phyloP scores from a whole-genome alignment of 2,329 filamentous ascomycete genomes.

The Colletotrichum aenigma region DNA sequence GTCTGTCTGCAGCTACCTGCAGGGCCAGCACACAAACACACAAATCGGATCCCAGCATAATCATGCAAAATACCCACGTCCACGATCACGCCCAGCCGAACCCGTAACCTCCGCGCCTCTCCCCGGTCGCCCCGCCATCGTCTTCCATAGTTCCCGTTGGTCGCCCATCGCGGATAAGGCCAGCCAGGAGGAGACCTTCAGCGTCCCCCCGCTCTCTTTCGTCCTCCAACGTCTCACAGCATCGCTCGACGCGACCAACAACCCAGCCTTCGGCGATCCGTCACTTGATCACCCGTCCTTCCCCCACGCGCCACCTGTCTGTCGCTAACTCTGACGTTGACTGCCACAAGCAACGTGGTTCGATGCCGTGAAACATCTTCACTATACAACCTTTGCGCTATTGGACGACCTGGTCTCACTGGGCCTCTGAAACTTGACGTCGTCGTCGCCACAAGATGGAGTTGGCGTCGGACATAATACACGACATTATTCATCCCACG shows the following conservation, averaged over 20 bases:
- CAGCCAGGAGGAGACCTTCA: background rate
- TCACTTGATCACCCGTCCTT: background rate
- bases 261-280: background rate
- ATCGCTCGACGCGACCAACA: background rate
- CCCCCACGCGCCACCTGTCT: background rate
- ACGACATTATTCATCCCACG: slow-evolving; percentile 63
- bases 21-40: slow-evolving; percentile 6
- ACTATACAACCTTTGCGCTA: background rate
- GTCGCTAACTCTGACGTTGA: background rate
- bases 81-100: background rate
- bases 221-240: background rate
- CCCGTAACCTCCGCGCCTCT: background rate
- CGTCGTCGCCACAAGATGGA: slow-evolving; percentile 47
- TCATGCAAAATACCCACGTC: background rate
- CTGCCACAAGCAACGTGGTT: background rate
- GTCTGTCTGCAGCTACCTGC: slow-evolving; percentile 8
- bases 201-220: background rate
- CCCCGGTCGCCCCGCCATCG: background rate
- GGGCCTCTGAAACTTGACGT: slow-evolving; percentile 14
- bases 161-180: background rate
- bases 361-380: slow-evolving; percentile 8
- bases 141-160: background rate
- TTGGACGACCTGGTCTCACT: background rate
- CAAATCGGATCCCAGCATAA: slow-evolving; percentile 4
- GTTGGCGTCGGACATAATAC: slow-evolving; percentile 54